A percentile compares a stretch with the other conserved stretches of the same genome.
Evolutionary conservation across 768 basidiomycete species (phyloP).

Genomic region (Tylopilus balloui): DNA sequence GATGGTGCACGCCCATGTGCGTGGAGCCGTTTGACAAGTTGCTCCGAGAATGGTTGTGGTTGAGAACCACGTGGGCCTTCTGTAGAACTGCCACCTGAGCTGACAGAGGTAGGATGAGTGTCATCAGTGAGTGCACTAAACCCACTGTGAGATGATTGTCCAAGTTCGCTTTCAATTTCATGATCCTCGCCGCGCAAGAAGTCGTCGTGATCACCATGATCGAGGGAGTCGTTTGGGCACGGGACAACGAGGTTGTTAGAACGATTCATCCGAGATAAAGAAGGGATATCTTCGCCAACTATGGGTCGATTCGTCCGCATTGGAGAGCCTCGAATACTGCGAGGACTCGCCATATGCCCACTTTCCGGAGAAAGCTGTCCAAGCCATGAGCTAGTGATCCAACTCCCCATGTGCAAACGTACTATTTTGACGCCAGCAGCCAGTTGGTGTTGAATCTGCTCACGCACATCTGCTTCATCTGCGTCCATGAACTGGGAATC

Average conservation of each 20-base stretch:
- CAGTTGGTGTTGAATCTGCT: conserved; percentile 84
- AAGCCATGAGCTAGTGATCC: conserved; percentile 11
- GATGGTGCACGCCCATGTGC: conserved; percentile 43
- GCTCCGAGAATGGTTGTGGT: conserved; percentile 54
- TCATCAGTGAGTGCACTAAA: conserved; percentile 42
- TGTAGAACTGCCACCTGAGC: conserved; percentile 41
- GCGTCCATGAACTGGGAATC: conserved; percentile 88
- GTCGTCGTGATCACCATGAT: conserved; percentile 41
- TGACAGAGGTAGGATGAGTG: conserved; percentile 53
- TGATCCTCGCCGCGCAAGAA: conserved; percentile 43
- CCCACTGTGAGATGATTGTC: conserved; percentile 40
- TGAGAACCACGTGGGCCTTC: conserved; percentile 31
- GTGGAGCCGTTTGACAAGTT: conserved; percentile 56
- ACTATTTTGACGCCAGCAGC: conserved; percentile 72
- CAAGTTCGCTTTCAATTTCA: conserved; percentile 56
- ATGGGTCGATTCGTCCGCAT: conserved; percentile 43
- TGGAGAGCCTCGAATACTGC: conserved; percentile 68
- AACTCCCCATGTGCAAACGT: conserved; percentile 22
- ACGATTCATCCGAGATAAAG: conserved; percentile 37
- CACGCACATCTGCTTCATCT: conserved; percentile 75
- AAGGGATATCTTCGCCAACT: conserved; percentile 37
- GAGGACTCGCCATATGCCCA: conserved; percentile 56
- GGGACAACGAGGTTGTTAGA: conserved; percentile 42
- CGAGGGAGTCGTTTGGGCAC: conserved; percentile 39
- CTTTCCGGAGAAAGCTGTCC: conserved; percentile 58